These are phyloP conservation scores for Penicillium nordicum DNA, from an alignment of 2,329 filamentous ascomycete genomes.

Conservation along the genomic window DNA sequence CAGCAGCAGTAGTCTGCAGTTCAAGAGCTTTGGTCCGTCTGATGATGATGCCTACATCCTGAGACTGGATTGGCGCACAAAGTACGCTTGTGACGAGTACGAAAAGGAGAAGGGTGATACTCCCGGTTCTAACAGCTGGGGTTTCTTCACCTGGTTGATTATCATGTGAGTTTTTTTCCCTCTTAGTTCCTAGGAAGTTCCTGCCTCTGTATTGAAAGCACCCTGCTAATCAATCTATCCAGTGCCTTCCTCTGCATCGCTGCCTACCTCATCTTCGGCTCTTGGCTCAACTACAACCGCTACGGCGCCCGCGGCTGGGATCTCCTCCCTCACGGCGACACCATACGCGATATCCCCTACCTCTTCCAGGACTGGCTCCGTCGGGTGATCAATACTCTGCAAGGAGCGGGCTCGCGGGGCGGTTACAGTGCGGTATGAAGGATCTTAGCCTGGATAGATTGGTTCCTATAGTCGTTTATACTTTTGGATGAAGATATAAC, in stretches of 20 bases:
- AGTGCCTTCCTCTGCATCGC: slow-evolving; percentile 83
- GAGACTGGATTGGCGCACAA: slow-evolving; percentile 79
- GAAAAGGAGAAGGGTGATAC: slow-evolving; percentile 45
- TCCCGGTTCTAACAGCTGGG: slow-evolving; percentile 63
- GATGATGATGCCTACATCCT: slow-evolving; percentile 62
- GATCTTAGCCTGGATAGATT: not conserved
- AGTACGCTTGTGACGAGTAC: slow-evolving; percentile 72
- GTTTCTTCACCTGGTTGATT: slow-evolving; percentile 96
- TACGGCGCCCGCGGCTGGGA: slow-evolving; percentile 96
- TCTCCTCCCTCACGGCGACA: slow-evolving; percentile 85
- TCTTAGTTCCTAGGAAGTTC: not conserved
- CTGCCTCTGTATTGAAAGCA: not conserved
- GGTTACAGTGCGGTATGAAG: slow-evolving; percentile 88
- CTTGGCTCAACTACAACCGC: slow-evolving; percentile 98
- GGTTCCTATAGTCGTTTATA: slow-evolving; percentile 1
- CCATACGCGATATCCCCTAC: slow-evolving; percentile 87
- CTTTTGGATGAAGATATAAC: slow-evolving; percentile 2
- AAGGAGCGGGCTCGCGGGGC: slow-evolving; percentile 77
- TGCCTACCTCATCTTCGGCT: slow-evolving; percentile 93
- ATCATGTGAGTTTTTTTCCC: slow-evolving; percentile 66
- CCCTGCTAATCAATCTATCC: slow-evolving; percentile 4
- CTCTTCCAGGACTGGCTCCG: slow-evolving; percentile 84
- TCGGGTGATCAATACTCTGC: slow-evolving; percentile 75
- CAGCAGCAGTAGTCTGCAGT: slow-evolving; percentile 67
- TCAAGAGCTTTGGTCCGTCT: slow-evolving; percentile 66